Conservation (phyloP, 208 protist genomes). For the Spongospora subterranea region DNA sequence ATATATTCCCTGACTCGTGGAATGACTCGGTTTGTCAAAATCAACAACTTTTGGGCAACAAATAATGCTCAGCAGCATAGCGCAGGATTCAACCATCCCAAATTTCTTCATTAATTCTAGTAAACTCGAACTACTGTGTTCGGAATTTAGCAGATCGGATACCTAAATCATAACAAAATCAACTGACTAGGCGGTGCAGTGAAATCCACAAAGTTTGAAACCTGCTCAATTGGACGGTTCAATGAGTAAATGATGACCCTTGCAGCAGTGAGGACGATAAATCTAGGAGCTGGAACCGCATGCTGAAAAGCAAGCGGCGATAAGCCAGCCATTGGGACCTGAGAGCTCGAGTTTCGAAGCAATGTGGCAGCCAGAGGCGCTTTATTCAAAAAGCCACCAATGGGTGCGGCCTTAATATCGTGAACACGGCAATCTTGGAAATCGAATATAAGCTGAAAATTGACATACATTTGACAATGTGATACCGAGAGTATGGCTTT, state of each 20-base stretch:
- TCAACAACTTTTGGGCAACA: neutral
- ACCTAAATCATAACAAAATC: neutral
- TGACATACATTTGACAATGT: neutral
- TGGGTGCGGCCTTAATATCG: neutral
- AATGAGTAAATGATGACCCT: neutral
- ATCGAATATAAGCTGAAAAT: neutral
- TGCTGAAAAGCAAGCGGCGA: constrained; percentile 10
- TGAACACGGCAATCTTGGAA: neutral
- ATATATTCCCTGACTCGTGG: no score
- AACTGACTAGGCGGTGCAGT: neutral
- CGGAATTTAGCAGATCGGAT: neutral
- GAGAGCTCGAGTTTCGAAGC: neutral
- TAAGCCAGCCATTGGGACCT: neutral
- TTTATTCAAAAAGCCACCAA: neutral
- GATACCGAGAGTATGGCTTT: neutral
- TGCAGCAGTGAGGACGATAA: constrained; percentile 16
- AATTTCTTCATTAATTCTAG: neutral
- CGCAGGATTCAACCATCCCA: constrained; percentile 15
- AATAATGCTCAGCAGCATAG: constrained; percentile 25
- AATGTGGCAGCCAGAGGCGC: neutral
- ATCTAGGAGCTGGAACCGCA: neutral
- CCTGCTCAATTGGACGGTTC: neutral
- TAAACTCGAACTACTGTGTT: neutral
- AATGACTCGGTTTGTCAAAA: no score
- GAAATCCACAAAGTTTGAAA: neutral